Conservation (phyloP, 2,329 filamentous ascomycete species). For the Tolypocladium album region DNA sequence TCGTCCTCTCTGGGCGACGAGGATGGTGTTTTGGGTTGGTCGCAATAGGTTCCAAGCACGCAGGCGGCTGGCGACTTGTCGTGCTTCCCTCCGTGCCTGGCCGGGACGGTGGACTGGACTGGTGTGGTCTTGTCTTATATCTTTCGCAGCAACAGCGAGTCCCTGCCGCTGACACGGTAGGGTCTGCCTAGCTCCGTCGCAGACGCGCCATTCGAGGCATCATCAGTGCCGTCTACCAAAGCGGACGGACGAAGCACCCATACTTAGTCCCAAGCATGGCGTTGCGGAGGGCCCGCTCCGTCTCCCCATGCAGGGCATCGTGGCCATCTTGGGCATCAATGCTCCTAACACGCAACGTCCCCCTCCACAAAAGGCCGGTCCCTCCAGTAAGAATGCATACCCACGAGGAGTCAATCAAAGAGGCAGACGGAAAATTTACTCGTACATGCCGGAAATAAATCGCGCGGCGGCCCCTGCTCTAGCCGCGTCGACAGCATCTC, state of each 20-base stretch:
- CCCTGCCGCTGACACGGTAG: background rate
- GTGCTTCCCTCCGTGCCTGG: background rate
- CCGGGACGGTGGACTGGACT: background rate
- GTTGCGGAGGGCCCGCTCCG: background rate
- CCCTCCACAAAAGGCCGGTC: background rate
- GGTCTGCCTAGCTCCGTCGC: background rate
- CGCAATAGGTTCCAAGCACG: background rate
- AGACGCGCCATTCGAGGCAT: background rate
- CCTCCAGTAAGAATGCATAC: background rate
- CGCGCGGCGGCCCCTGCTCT: background rate
- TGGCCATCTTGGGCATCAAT: slow-evolving; percentile 4
- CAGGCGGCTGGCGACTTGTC: background rate
- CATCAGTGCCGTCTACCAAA: background rate
- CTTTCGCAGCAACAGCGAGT: background rate
- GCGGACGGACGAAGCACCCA: background rate
- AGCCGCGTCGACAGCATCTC: background rate
- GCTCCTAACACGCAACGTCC: background rate
- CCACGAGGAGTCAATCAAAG: background rate
- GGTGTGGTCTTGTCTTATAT: background rate
- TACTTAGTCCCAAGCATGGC: background rate
- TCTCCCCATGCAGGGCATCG: background rate
- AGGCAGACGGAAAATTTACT: background rate
- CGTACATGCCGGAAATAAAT: background rate
- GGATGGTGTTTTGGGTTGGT: background rate
- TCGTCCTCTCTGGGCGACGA: background rate